Evolutionary conservation across 768 basidiomycete genomes (phyloP).

Genomic region (Podaxis pistillaris): DNA sequence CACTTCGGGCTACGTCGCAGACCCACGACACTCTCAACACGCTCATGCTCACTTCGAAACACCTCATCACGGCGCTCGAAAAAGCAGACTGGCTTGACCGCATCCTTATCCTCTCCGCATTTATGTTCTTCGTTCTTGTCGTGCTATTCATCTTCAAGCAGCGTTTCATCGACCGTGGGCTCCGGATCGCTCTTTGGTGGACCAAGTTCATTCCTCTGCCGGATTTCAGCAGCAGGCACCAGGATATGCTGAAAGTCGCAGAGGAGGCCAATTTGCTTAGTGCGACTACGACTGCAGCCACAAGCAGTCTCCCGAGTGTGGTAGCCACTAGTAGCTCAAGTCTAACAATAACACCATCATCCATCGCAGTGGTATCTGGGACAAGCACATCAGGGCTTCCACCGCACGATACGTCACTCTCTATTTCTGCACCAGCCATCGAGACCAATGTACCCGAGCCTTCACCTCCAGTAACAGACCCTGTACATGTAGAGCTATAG

Average conservation of each 20-base stretch:
- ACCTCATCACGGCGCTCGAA: slow-evolving; percentile 85
- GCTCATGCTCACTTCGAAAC: slow-evolving; percentile 76
- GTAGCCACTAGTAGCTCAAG: not conserved
- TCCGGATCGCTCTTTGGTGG: slow-evolving; percentile 88
- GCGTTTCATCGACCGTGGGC: slow-evolving; percentile 74
- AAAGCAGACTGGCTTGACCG: slow-evolving; percentile 92
- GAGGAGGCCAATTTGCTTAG: slow-evolving; percentile 30
- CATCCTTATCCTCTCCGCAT: slow-evolving; percentile 74
- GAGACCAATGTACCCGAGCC: not conserved
- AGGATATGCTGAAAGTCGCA: slow-evolving; percentile 25
- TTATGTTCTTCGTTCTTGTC: slow-evolving; percentile 81
- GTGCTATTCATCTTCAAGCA: slow-evolving; percentile 88
- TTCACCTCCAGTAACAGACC: not conserved
- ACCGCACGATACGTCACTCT: not conserved
- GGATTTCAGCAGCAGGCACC: slow-evolving; percentile 36
- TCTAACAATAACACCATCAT: not conserved
- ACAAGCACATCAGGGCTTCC: not conserved
- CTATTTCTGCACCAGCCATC: not conserved
- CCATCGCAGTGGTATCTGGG: not conserved
- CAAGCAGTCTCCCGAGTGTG: not conserved
- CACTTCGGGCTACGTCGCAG: slow-evolving; percentile 69
- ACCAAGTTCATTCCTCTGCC: slow-evolving; percentile 61
- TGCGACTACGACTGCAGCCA: not conserved
- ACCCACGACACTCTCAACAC: slow-evolving; percentile 74
- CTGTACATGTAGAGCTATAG: slow-evolving; percentile 7